Percentiles rank a stretch among this genome's conserved stretches.
Evolutionary conservation across 805 yeast genomes (phyloP).

Genomic region (Candida yuanshanica): DNA sequence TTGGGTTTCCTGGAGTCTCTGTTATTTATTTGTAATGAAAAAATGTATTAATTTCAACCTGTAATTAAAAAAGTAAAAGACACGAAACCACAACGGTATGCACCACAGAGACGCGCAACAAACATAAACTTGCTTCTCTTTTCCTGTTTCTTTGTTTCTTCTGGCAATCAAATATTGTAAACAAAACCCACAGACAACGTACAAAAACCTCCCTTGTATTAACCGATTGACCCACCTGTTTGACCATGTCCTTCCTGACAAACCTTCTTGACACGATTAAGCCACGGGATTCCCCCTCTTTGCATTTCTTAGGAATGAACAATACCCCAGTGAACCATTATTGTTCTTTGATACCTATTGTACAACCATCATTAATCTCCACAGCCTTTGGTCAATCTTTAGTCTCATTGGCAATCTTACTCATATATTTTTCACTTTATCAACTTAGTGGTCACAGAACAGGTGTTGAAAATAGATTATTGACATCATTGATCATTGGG

Average conservation of each 20-base stretch:
- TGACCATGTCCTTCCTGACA: not conserved
- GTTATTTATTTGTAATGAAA: no score
- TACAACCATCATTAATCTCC: constrained; percentile 21
- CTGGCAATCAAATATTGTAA: no score
- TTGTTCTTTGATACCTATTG: constrained; percentile 18
- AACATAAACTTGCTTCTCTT: no score
- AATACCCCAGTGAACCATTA: constrained; percentile 23
- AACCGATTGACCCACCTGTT: not conserved
- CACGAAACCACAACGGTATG: no score
- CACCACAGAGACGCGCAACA: no score
- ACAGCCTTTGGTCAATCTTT: constrained; percentile 22
- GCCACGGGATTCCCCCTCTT: not conserved
- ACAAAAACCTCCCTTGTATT: no score
- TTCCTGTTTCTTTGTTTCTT: no score
- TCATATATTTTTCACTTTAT: constrained; percentile 12
- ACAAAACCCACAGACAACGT: no score
- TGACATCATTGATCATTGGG: constrained; percentile 18
- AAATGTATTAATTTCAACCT: no score
- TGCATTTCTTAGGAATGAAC: constrained; percentile 17
- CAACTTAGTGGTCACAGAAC: constrained; percentile 1
- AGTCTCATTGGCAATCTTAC: constrained; percentile 9
- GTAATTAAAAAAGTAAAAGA: no score
- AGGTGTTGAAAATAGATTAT: constrained; percentile 21
- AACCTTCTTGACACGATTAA: not conserved
- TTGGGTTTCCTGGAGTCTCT: no score